Evolutionary conservation across 345 rosid genomes (phyloP).

Genomic region (Sonneratia caseolaris): DNA sequence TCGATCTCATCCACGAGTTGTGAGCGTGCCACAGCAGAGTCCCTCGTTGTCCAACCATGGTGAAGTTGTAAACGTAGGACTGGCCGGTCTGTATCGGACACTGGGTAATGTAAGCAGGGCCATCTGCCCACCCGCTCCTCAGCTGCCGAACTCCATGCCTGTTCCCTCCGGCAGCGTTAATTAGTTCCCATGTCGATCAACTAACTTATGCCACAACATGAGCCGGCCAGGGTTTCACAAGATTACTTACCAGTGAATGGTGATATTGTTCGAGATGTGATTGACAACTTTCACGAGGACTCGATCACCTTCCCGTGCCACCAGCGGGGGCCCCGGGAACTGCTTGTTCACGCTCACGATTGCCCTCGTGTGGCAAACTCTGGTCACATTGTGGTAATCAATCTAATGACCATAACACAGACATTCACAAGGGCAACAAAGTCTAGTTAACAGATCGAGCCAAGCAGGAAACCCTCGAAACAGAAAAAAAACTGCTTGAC

Average conservation of each 20-base stretch:
- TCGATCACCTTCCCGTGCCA: slow-evolving; percentile 55
- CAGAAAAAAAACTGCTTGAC: neutral
- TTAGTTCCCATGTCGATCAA: no score
- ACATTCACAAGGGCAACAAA: neutral
- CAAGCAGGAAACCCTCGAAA: neutral
- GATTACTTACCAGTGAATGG: slow-evolving; percentile 38
- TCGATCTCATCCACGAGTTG: slow-evolving; percentile 43
- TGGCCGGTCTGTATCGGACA: slow-evolving; percentile 52
- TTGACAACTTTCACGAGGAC: slow-evolving; percentile 39
- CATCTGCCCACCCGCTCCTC: slow-evolving; percentile 47
- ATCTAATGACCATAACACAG: slow-evolving; percentile 13
- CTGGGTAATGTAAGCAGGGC: slow-evolving; percentile 48
- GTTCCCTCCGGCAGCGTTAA: neutral
- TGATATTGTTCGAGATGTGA: slow-evolving; percentile 36
- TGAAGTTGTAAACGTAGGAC: slow-evolving; percentile 44
- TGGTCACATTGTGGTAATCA: slow-evolving; percentile 29
- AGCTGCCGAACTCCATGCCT: slow-evolving; percentile 63
- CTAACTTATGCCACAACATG: neutral
- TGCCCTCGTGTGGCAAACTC: slow-evolving; percentile 42
- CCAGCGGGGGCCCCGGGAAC: slow-evolving; percentile 43
- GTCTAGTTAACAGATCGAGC: no score
- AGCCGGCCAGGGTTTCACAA: neutral
- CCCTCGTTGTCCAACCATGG: slow-evolving; percentile 51
- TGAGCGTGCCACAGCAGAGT: slow-evolving; percentile 72
- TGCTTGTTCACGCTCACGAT: slow-evolving; percentile 41